These are phyloP conservation scores for Darksidea phi DNA, from an alignment of 495 filamentous ascomycete species.

Conservation along the genomic window DNA sequence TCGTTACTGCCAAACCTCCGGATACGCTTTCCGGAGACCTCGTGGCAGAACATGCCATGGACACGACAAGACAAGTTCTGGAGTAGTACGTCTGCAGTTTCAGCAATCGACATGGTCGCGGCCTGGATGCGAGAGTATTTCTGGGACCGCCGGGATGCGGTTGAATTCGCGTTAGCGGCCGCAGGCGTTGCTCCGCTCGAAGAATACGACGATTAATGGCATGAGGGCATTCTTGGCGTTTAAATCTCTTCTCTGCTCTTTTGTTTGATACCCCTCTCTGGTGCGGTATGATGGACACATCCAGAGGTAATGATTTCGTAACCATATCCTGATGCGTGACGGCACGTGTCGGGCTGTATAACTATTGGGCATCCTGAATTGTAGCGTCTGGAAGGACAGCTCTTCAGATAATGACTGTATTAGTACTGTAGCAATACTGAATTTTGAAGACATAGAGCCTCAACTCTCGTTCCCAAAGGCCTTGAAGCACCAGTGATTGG, in stretches of 20 bases:
- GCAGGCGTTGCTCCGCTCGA: conserved; percentile 18
- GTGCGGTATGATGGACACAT: conserved; percentile 11
- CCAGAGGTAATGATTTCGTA: conserved; percentile 9
- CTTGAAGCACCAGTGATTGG: too few relatives aligned
- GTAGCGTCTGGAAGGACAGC: background rate
- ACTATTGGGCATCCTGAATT: background rate
- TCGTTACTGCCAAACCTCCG: conserved; percentile 11
- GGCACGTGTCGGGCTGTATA: background rate
- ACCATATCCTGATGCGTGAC: background rate
- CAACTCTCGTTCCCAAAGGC: too few relatives aligned
- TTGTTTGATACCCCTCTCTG: conserved; percentile 29
- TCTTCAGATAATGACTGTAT: background rate
- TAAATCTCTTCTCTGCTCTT: conserved; percentile 15
- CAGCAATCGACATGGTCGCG: conserved; percentile 24
- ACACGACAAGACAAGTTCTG: conserved; percentile 21
- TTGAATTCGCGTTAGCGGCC: conserved; percentile 19
- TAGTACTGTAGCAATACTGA: background rate
- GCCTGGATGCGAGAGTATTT: conserved; percentile 34
- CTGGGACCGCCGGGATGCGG: conserved; percentile 26
- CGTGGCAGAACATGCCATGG: conserved; percentile 22
- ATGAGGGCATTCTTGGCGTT: conserved; percentile 17
- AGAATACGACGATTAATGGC: conserved; percentile 9
- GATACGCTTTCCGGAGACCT: conserved; percentile 17
- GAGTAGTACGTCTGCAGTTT: conserved; percentile 24
- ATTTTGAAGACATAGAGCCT: too few relatives aligned